phyloP scores from a whole-genome alignment of 352 stramenopile genomes.

The Thraustotheca clavata region DNA sequence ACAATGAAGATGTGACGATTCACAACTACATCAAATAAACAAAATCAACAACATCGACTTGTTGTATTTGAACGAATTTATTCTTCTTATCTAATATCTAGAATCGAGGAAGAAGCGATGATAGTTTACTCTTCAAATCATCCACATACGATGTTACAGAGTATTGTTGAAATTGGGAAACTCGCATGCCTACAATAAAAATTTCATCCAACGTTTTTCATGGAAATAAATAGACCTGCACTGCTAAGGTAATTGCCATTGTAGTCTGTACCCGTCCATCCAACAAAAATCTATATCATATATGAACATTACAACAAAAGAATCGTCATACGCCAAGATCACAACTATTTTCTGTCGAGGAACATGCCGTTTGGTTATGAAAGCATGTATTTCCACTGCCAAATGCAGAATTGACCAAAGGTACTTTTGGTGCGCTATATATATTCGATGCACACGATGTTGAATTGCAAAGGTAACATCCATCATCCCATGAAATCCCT shows the following conservation, averaged over 20 bases:
- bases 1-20: slow-evolving; percentile 9
- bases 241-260: slow-evolving; percentile 75
- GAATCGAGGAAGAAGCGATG: slow-evolving; percentile 16
- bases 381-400: slow-evolving; percentile 63
- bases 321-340: slow-evolving; percentile 7
- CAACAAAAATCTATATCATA: slow-evolving; percentile 66
- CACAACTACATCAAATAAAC: slow-evolving; percentile 19
- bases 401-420: slow-evolving; percentile 32
- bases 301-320: slow-evolving; percentile 25
- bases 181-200: slow-evolving; percentile 38
- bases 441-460: slow-evolving; percentile 59
- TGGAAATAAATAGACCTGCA: neutral
- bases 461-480: slow-evolving; percentile 61
- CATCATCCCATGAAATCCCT: slow-evolving; percentile 74
- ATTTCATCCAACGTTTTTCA: neutral
- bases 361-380: slow-evolving; percentile 30
- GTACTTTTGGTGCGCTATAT: slow-evolving; percentile 43
- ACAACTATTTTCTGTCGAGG: slow-evolving; percentile 31
- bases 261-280: slow-evolving; percentile 70
- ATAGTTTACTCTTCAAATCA: slow-evolving; percentile 33
- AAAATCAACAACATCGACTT: neutral
- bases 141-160: slow-evolving; percentile 72
- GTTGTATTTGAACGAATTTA: neutral
- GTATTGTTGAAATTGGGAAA: slow-evolving; percentile 80
- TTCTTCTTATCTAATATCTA: no score